Percentiles rank a stretch among this genome's conserved stretches.
Conservation (phyloP, 176 grass and related monocot species). For the Triticum urartu region DNA sequence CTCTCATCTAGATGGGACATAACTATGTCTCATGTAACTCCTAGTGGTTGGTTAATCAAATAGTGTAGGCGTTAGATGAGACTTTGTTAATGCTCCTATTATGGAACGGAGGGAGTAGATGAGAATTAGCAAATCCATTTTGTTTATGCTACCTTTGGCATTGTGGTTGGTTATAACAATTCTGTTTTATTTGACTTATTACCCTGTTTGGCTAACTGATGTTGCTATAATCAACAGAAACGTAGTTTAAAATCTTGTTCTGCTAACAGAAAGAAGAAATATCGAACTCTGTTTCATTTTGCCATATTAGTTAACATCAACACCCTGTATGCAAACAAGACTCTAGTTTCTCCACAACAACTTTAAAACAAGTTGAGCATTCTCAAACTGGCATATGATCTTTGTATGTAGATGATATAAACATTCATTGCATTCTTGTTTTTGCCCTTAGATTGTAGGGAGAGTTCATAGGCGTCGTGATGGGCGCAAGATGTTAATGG, state of each 20-base stretch:
- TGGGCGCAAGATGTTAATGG: not conserved
- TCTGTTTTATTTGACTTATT: slow-evolving; percentile 3
- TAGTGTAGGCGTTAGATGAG: no score
- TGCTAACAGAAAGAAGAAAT: not conserved
- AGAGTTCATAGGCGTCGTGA: not conserved
- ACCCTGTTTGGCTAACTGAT: not conserved
- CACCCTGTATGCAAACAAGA: not conserved
- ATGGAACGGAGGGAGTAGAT: no score
- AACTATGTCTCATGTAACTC: no score
- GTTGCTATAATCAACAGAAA: not conserved
- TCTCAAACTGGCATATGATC: not conserved
- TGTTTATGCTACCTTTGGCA: not conserved
- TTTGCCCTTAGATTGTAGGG: not conserved
- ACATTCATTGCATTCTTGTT: not conserved
- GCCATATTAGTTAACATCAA: not conserved
- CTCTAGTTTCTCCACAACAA: not conserved
- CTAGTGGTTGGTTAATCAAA: no score
- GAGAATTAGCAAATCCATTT: no score
- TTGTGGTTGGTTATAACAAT: not conserved
- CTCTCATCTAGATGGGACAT: no score
- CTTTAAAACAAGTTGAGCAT: not conserved
- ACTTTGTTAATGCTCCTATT: no score
- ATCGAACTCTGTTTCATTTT: not conserved
- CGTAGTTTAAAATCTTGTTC: not conserved
- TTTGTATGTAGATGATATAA: not conserved